Base-by-base conservation (phyloP, 2,329 filamentous ascomycete species). In the Colletotrichum simmondsii region DNA sequence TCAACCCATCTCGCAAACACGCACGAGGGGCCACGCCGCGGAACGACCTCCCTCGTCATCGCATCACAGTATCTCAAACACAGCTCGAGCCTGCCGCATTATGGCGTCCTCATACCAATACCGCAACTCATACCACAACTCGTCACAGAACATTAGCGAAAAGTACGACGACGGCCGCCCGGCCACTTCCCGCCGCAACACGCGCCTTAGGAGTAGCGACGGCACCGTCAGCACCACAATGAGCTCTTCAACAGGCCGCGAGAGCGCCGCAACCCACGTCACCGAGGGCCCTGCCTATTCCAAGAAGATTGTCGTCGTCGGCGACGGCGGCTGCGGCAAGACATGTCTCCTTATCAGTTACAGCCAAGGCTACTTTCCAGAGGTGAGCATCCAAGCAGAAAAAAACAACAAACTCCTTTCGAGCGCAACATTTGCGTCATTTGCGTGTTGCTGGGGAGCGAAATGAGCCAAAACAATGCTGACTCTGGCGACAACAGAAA, bases 231-330 rank as follows among this genome's bases (percentile, higher is more conserved):
- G 93, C 88, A 97, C 95, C 76, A 92, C 92, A 82, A 92, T 92
- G 85, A 96, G 93, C 84, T 88, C 90, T 75, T 92, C 92, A 65
- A 93, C 91, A 62, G 93, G 92, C 78, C 89, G 92, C 80, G 92
- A 95, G 83, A 95, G 94, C 60, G 91, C 93, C 72, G 92, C 89
- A 74, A 98, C 96, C 65, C 92, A 94, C 82, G 90, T 96, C 84
- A 98, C 96, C 62, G 95, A 97, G 81, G 94, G 94, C 28, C 95
- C 96, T 4, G 91, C 94, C 70, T 98, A 97, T 85, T 98, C 96
- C 77, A 99, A 99, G 89, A 99, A 99, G 89, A 97, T 99, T 81
- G 97, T 99, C 57, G 97, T 99, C 64, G 97, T 99, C 58, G 97
- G 97, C 75, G 97, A 99, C 83, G 97, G 97, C 78, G 97, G 97